These are phyloP conservation scores for Atalantia buxifolia DNA, from an alignment of 345 rosid species.

Conservation along the genomic window DNA sequence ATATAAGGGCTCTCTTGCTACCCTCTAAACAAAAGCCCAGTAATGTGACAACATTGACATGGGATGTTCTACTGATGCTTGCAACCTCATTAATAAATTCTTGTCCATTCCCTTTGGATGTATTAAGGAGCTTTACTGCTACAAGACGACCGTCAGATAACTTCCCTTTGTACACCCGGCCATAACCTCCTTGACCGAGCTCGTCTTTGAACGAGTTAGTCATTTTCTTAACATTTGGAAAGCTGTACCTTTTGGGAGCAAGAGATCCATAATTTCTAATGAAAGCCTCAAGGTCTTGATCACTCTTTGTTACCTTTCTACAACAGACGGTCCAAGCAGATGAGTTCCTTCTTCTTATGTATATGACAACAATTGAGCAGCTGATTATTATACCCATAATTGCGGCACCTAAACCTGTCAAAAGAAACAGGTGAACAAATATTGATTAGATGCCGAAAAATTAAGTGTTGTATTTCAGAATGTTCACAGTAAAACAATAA, in stretches of 20 bases:
- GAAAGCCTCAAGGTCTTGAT: background rate
- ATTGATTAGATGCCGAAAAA: background rate
- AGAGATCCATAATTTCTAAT: background rate
- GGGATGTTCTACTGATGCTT: background rate
- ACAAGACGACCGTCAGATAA: conserved; percentile 8
- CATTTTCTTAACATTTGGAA: too few relatives aligned
- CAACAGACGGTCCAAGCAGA: background rate
- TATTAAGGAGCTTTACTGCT: conserved; percentile 24
- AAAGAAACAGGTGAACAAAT: rapidly evolving
- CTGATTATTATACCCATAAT: background rate
- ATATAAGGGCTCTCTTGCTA: conserved; percentile 19
- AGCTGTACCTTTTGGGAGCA: background rate
- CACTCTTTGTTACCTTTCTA: background rate
- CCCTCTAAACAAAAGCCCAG: background rate
- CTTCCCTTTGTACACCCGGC: conserved; percentile 15
- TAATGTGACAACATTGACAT: too few relatives aligned
- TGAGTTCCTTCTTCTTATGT: background rate
- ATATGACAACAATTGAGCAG: background rate
- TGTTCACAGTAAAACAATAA: too few relatives aligned
- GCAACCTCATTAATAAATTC: conserved; percentile 33
- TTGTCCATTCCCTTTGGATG: conserved; percentile 19
- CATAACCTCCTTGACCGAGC: conserved; percentile 33
- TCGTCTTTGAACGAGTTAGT: too few relatives aligned
- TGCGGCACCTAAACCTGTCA: background rate
- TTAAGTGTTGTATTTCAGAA: too few relatives aligned